Evolutionary conservation across 2,329 filamentous ascomycete genomes (phyloP), one percentile per base, ranked within the genome.

Genomic region (Talaromyces atroroseus): DNA sequence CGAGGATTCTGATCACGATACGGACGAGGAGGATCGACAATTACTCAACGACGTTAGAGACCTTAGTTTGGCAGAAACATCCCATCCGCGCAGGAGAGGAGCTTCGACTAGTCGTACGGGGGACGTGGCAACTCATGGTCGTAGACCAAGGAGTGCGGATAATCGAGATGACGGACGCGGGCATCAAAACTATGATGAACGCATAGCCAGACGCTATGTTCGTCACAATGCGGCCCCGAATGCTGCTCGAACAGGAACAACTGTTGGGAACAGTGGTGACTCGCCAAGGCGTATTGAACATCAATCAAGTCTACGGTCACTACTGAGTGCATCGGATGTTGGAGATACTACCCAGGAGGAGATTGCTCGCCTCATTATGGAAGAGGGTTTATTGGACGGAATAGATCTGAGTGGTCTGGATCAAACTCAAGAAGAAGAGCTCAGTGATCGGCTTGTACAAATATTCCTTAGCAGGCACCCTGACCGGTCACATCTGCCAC

Each of bases 341-440:
- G 89, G 89, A 63, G 81, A 84, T 20, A 60, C 52, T 23, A 86
- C 95, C 64, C 88, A 96, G 68, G 84, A 88, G 59, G 91, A 96
- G 68, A 95, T 96, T 58, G 83, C 95, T 62, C 83, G 90, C 45
- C 90, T 95, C 68, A 96, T 95, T 58, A 82, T 92, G 63, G 87
- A 92, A 61, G 90, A 96, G 66, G 91, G 92, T 0, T 75, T 96
- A 20, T 73, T 96, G 34, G 90, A 96, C 65, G 92, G 90, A 18
- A 84, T 96, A 48, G 92, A 96, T 67, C 76, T 96, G 55, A 89
- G 94, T 65, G 92, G 92, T 61, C 85, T 96, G 54, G 91, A 92
- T 60, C 80, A 90, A 16, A 83, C 78, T 49, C 89, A 91, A 65
- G 90, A 96, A 67, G 91, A 96, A 65, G 90, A 95, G 66, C 83